These are phyloP conservation scores for Penicillium sp. DNA, from an alignment of 2,329 filamentous ascomycete genomes.

Conservation along the genomic window DNA sequence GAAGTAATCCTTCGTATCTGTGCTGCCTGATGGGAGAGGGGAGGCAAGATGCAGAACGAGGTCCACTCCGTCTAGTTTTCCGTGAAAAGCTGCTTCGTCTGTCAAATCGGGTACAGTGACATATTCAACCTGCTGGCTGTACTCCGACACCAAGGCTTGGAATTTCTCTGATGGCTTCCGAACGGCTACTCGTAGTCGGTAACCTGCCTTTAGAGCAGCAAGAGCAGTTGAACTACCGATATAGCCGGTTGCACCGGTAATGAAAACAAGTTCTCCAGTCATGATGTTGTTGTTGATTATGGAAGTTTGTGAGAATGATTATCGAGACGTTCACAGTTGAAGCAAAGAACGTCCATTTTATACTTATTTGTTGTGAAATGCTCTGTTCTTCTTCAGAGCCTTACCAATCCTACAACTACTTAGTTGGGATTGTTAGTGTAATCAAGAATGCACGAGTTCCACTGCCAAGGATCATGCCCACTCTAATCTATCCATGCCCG, in stretches of 20 bases:
- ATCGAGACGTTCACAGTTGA: neutral
- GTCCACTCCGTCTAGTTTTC: conserved; percentile 20
- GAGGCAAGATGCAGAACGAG: conserved; percentile 30
- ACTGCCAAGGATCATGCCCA: neutral
- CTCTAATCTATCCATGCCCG: no score
- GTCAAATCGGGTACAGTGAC: conserved; percentile 26
- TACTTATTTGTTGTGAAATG: neutral
- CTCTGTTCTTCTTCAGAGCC: neutral
- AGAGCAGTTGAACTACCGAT: conserved; percentile 25
- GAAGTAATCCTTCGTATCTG: conserved; percentile 17
- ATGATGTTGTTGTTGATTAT: neutral
- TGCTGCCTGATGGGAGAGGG: conserved; percentile 14
- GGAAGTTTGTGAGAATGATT: neutral
- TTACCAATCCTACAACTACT: neutral
- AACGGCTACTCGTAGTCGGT: conserved; percentile 24
- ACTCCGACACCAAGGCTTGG: conserved; percentile 9
- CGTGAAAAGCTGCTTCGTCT: conserved; percentile 8
- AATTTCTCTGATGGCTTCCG: conserved; percentile 23
- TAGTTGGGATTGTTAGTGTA: no score
- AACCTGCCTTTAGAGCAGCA: conserved; percentile 21
- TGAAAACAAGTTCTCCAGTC: conserved; percentile 17
- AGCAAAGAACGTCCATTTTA: neutral
- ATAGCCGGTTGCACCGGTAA: conserved; percentile 32
- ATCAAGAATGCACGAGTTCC: neutral
- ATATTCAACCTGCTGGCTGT: conserved; percentile 19